Percentiles rank a stretch among this genome's conserved stretches.
phyloP scores from a whole-genome alignment of 2,329 filamentous ascomycete species.

The Stachybotrys chlorohalonatus region DNA sequence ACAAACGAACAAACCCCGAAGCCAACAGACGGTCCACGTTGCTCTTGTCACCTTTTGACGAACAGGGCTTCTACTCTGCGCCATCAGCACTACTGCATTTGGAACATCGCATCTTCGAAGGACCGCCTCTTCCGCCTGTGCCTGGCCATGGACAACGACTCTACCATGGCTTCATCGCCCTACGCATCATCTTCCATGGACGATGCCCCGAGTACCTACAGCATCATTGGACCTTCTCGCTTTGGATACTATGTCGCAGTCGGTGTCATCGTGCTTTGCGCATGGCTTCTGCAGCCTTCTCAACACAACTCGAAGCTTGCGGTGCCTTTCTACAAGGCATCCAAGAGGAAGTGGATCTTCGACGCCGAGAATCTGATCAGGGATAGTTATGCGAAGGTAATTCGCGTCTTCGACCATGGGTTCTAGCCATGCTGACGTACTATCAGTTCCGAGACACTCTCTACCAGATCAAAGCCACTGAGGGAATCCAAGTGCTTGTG shows the following conservation, averaged over 20 bases:
- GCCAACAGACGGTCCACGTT: too few species aligned
- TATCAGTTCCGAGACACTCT: constrained; percentile 36
- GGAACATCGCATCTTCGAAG: too few species aligned
- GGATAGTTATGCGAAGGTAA: constrained; percentile 40
- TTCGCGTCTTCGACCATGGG: background rate
- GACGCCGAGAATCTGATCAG: constrained; percentile 36
- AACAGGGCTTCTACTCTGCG: too few species aligned
- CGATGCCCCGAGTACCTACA: constrained; percentile 10
- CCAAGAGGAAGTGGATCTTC: constrained; percentile 41
- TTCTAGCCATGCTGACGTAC: constrained; percentile 7
- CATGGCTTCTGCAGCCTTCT: constrained; percentile 28
- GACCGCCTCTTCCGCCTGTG: too few species aligned
- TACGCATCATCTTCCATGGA: background rate
- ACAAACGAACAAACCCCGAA: background rate
- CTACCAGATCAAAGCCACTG: constrained; percentile 42
- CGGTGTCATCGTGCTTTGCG: constrained; percentile 21
- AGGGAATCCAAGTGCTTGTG: constrained; percentile 38
- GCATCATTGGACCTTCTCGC: constrained; percentile 16
- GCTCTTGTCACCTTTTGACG: too few species aligned
- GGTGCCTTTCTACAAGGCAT: constrained; percentile 37
- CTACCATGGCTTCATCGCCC: background rate
- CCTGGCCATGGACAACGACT: background rate
- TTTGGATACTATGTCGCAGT: constrained; percentile 33
- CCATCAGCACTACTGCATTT: background rate
- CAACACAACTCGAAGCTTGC: constrained; percentile 22